Percentiles rank a stretch among this genome's conserved stretches.
phyloP scores from a whole-genome alignment of 1,139 yeast species.

The Candida tunisiensis region DNA sequence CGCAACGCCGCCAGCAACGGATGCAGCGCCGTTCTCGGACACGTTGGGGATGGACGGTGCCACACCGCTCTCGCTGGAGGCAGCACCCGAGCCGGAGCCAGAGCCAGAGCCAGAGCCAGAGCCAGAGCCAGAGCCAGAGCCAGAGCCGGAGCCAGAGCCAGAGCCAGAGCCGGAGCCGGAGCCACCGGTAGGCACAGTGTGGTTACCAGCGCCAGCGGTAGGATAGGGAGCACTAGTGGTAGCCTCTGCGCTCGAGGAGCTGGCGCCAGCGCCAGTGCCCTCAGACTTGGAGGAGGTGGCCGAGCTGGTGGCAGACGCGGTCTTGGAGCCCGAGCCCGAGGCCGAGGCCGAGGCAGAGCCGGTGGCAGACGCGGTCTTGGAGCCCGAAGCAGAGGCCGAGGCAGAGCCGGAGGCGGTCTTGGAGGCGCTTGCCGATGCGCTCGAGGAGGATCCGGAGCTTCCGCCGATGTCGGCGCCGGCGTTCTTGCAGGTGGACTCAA shows the following conservation, averaged over 20 bases:
- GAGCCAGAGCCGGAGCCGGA: conserved; percentile 1
- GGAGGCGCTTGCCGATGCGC: conserved; percentile 4
- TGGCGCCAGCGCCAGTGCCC: conserved; percentile 1
- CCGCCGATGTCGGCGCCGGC: neutral
- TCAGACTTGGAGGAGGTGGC: conserved; percentile 2
- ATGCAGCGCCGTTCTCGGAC: conserved; percentile 2
- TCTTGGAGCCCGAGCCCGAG: neutral
- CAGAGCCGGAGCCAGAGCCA: conserved; percentile 1
- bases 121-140: neutral
- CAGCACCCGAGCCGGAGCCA: neutral
- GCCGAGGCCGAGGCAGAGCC: conserved; percentile 1
- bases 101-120: neutral
- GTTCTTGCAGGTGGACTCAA: conserved; percentile 18
- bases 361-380: neutral
- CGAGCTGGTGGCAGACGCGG: conserved; percentile 2
- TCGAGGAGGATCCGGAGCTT: neutral
- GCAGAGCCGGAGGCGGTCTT: conserved; percentile 5
- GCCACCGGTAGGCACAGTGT: conserved; percentile 1
- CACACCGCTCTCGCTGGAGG: neutral
- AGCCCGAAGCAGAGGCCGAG: neutral
- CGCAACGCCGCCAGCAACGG: conserved; percentile 1
- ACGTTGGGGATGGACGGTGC: conserved; percentile 1
- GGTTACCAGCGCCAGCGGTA: conserved; percentile 2
- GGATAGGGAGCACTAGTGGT: conserved; percentile 2
- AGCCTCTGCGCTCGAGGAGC: conserved; percentile 1